These are phyloP conservation scores for Penicillium freii DNA, from an alignment of 2,329 filamentous ascomycete genomes.

Conservation along the genomic window DNA sequence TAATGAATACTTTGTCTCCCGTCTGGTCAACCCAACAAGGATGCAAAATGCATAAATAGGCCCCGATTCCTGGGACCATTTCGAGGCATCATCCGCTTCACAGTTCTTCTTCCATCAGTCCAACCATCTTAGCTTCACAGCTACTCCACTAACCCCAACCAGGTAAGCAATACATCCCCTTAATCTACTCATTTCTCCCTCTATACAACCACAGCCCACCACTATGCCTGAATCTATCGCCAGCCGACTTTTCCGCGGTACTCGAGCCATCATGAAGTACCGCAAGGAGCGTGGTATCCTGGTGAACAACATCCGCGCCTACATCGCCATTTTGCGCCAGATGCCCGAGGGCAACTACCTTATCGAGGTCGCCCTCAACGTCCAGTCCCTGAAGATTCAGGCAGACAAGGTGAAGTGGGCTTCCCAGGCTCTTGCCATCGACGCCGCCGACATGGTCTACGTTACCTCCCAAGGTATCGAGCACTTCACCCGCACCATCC, in stretches of 20 bases:
- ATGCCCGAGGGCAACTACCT: slow-evolving; percentile 2
- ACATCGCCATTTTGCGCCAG: neutral
- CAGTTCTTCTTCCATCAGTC: neutral
- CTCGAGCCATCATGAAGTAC: slow-evolving; percentile 2
- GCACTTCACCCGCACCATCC: neutral
- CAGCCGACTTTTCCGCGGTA: neutral
- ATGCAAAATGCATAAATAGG: neutral
- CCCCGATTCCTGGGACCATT: neutral
- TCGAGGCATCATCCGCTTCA: neutral
- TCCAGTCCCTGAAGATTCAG: slow-evolving; percentile 1
- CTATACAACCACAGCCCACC: neutral
- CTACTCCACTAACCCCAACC: neutral
- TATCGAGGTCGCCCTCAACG: neutral
- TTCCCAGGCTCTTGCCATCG: neutral
- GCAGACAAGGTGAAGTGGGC: slow-evolving; percentile 5
- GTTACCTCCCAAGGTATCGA: neutral
- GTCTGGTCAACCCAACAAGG: neutral
- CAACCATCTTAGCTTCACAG: neutral
- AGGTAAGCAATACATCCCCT: neutral
- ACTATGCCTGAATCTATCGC: neutral
- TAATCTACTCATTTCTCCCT: neutral
- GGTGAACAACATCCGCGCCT: neutral
- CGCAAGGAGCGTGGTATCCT: neutral
- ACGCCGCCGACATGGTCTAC: neutral
- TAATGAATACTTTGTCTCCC: neutral